Conservation (phyloP, 805 yeast species). For the Zygoascus flipseniorum region DNA sequence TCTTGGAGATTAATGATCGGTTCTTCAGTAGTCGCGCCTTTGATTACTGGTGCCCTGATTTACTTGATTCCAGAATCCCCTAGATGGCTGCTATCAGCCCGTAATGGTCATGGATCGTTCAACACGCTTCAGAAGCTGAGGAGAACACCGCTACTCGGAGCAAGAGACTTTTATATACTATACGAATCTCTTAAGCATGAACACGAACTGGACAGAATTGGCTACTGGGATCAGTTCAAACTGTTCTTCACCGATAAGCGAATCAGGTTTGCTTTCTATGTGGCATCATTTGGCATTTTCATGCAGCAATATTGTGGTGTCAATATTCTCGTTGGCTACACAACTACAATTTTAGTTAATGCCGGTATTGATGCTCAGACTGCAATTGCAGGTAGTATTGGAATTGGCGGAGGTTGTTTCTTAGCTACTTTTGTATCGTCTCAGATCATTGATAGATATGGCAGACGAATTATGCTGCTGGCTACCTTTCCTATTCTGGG, state of each 20-base stretch:
- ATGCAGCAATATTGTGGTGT: slow-evolving; percentile 52
- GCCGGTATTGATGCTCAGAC: slow-evolving; percentile 36
- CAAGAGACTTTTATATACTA: slow-evolving; percentile 44
- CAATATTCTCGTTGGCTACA: slow-evolving; percentile 44
- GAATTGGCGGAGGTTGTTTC: slow-evolving; percentile 41
- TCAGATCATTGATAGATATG: slow-evolving; percentile 41
- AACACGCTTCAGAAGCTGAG: not conserved
- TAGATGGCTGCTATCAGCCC: slow-evolving; percentile 1
- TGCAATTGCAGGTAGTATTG: slow-evolving; percentile 42
- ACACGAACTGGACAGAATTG: slow-evolving; percentile 26
- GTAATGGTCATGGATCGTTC: not conserved
- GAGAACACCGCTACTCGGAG: slow-evolving; percentile 28
- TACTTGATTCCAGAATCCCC: slow-evolving; percentile 8
- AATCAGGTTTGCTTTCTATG: slow-evolving; percentile 44
- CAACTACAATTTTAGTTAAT: slow-evolving; percentile 39
- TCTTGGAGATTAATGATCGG: slow-evolving; percentile 64
- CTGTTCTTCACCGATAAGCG: slow-evolving; percentile 39
- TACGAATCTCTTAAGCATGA: slow-evolving; percentile 41
- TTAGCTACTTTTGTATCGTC: slow-evolving; percentile 42
- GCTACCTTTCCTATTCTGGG: slow-evolving; percentile 43
- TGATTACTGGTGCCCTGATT: slow-evolving; percentile 42
- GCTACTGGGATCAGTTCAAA: slow-evolving; percentile 28
- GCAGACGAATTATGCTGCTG: slow-evolving; percentile 40
- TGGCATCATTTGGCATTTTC: slow-evolving; percentile 42
- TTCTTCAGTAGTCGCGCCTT: slow-evolving; percentile 49